Conservation (phyloP, 1,284 basidiomycete species). For the Spongiforma sp. region DNA sequence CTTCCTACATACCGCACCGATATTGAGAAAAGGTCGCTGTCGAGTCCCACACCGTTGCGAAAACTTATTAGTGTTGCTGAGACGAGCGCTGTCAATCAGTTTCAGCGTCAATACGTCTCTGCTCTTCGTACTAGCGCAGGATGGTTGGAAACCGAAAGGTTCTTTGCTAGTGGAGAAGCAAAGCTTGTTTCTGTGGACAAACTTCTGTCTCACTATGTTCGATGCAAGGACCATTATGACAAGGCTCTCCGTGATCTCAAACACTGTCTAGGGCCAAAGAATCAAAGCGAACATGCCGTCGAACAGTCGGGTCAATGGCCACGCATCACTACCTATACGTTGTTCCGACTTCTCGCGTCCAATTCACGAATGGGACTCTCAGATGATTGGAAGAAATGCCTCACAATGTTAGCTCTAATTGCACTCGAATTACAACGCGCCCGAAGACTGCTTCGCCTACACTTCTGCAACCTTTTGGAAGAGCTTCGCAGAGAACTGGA, state of each 20-base stretch:
- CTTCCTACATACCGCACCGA: neutral
- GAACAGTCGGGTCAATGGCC: slow-evolving; percentile 33
- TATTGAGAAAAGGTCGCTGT: neutral
- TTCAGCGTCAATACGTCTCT: slow-evolving; percentile 22
- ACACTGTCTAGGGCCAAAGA: slow-evolving; percentile 13
- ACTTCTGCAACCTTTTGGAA: slow-evolving; percentile 15
- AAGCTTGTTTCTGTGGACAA: slow-evolving; percentile 6
- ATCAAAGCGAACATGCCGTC: slow-evolving; percentile 16
- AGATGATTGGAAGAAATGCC: slow-evolving; percentile 31
- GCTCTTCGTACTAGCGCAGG: slow-evolving; percentile 22
- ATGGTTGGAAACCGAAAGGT: neutral
- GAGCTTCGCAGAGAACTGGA: slow-evolving; percentile 44
- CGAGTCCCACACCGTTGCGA: neutral
- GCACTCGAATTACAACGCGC: slow-evolving; percentile 40
- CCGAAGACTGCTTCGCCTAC: slow-evolving; percentile 10
- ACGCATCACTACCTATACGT: slow-evolving; percentile 27
- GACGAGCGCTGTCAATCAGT: slow-evolving; percentile 11
- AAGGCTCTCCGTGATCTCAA: slow-evolving; percentile 11
- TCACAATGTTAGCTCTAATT: slow-evolving; percentile 25
- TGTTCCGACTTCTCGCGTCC: slow-evolving; percentile 33
- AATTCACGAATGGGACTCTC: slow-evolving; percentile 9
- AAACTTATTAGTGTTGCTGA: slow-evolving; percentile 13
- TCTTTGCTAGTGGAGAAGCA: neutral
- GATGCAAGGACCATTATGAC: neutral
- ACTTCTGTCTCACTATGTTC: slow-evolving; percentile 12